Evolutionary conservation across 306 rosid species (phyloP).

Genomic region (Aeschynomene evenia): DNA sequence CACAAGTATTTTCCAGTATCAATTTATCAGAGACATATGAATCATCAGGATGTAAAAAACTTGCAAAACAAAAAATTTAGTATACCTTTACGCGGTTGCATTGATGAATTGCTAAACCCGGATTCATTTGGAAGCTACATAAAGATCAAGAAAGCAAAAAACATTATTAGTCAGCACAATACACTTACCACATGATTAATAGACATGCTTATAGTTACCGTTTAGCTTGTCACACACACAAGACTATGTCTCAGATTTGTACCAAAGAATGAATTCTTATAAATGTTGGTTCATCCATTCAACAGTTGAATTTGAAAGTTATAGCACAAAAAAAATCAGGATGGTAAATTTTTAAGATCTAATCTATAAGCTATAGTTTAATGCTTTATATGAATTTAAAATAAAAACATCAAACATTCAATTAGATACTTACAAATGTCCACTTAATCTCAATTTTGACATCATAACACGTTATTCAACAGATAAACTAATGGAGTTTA

Average conservation of each 20-base stretch:
- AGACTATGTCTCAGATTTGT: neutral
- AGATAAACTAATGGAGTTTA: neutral
- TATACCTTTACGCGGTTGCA: slow-evolving; percentile 73
- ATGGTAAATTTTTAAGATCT: neutral
- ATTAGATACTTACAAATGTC: neutral
- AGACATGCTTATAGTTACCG: neutral
- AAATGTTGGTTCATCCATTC: neutral
- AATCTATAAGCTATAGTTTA: neutral
- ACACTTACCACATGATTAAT: neutral
- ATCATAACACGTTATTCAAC: neutral
- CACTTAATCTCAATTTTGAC: neutral
- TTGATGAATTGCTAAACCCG: slow-evolving; percentile 74
- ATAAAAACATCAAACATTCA: neutral
- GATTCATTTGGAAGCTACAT: slow-evolving; percentile 70
- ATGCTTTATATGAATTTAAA: neutral
- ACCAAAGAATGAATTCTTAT: neutral
- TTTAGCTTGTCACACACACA: neutral
- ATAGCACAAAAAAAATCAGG: neutral
- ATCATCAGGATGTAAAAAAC: neutral
- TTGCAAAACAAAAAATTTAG: neutral
- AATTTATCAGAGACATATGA: neutral
- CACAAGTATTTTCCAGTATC: neutral
- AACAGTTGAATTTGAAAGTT: neutral
- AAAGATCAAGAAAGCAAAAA: slow-evolving; percentile 21
- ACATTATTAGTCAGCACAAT: no score